phyloP scores from a whole-genome alignment of 73 alveolate genomes.

The Paramecium octaurelia region DNA sequence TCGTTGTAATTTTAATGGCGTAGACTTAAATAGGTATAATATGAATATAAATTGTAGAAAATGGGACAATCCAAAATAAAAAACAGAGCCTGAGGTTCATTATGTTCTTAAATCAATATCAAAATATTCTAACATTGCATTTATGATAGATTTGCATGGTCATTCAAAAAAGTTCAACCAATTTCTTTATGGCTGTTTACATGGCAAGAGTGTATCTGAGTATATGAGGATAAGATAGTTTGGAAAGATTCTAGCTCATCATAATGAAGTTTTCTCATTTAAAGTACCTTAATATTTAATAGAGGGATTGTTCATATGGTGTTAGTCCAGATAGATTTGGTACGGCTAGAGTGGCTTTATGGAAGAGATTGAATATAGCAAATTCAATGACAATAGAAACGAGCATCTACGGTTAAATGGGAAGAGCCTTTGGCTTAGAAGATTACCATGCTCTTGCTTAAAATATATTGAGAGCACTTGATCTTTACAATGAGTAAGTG shows the following conservation, averaged over 20 bases:
- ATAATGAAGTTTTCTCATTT: background rate
- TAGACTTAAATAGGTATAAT: slow-evolving; percentile 80
- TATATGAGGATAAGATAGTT: slow-evolving; percentile 5
- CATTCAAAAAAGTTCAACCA: slow-evolving; percentile 93
- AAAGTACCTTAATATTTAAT: slow-evolving; percentile 1
- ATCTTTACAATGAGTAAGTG: background rate
- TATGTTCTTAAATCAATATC: background rate
- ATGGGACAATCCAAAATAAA: slow-evolving; percentile 88
- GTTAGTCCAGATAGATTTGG: slow-evolving; percentile 59
- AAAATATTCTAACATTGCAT: slow-evolving; percentile 22
- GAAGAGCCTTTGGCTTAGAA: background rate
- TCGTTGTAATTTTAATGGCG: slow-evolving; percentile 90
- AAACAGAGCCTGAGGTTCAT: slow-evolving; percentile 87
- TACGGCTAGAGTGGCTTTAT: slow-evolving; percentile 94
- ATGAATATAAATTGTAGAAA: slow-evolving; percentile 61
- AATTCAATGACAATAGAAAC: slow-evolving; percentile 94
- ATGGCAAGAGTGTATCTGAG: background rate
- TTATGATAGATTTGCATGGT: slow-evolving; percentile 90
- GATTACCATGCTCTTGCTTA: background rate
- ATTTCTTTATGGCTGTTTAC: slow-evolving; percentile 87
- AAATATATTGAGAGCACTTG: background rate
- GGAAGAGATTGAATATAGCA: slow-evolving; percentile 82
- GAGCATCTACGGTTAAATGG: slow-evolving; percentile 86
- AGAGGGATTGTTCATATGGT: slow-evolving; percentile 45
- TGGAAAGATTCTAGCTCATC: background rate